Conservation (phyloP, 331 rosid genomes). For the Acacia pycnantha region DNA sequence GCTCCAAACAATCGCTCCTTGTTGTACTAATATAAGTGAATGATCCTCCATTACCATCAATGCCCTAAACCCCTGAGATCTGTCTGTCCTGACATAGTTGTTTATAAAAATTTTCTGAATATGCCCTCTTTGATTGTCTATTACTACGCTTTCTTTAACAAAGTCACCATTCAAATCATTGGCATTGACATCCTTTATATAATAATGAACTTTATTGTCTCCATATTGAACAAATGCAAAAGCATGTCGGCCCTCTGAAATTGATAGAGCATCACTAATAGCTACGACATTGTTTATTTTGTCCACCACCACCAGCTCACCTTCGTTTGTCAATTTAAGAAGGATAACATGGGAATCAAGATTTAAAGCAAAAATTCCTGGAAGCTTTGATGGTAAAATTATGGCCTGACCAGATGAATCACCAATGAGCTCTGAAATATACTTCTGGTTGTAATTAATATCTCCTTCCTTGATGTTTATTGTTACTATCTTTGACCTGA, state of each 20-base stretch:
- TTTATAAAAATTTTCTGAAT: constrained; percentile 75
- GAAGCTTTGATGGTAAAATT: constrained; percentile 70
- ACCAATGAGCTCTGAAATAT: constrained; percentile 52
- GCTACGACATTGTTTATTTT: constrained; percentile 54
- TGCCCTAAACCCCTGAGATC: constrained; percentile 89
- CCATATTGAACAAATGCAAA: constrained; percentile 72
- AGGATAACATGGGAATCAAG: constrained; percentile 43
- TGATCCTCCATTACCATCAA: constrained; percentile 94
- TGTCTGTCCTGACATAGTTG: constrained; percentile 85
- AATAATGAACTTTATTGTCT: constrained; percentile 58
- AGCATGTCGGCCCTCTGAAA: constrained; percentile 74
- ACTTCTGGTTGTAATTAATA: constrained; percentile 51
- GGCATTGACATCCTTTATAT: constrained; percentile 59
- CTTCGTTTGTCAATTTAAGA: constrained; percentile 60
- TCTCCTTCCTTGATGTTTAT: constrained; percentile 62
- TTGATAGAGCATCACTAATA: constrained; percentile 66
- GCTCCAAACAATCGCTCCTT: constrained; percentile 94
- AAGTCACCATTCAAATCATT: constrained; percentile 64
- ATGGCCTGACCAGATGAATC: constrained; percentile 55
- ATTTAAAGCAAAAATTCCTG: constrained; percentile 64
- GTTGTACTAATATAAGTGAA: constrained; percentile 86
- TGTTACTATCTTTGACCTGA: constrained; percentile 58
- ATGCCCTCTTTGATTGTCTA: constrained; percentile 71
- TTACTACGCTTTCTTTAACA: constrained; percentile 66
- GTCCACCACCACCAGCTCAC: constrained; percentile 66